These are phyloP conservation scores for Lathyrus tuberosus DNA, from an alignment of 306 rosid genomes.

Conservation along the genomic window DNA sequence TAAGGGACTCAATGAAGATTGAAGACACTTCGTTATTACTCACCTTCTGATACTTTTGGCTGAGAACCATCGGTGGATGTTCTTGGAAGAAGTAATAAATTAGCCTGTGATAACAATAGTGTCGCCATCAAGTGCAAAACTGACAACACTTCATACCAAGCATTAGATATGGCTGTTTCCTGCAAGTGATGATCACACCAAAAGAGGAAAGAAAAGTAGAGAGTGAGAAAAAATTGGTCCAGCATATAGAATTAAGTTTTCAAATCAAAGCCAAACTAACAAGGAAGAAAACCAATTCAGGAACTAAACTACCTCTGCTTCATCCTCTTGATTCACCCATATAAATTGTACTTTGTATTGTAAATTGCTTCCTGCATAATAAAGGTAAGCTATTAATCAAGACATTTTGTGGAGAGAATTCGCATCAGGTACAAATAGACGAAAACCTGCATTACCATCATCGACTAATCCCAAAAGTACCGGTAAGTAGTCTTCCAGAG, in stretches of 20 bases:
- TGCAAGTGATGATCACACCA: slow-evolving; percentile 45
- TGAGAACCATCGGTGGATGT: slow-evolving; percentile 75
- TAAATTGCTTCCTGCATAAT: slow-evolving; percentile 79
- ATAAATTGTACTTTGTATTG: slow-evolving; percentile 85
- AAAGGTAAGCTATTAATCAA: slow-evolving; percentile 44
- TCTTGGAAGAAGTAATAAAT: slow-evolving; percentile 91
- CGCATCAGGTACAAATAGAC: slow-evolving; percentile 30
- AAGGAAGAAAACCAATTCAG: neutral
- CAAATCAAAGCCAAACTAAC: neutral
- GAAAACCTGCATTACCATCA: slow-evolving; percentile 62
- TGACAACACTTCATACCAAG: slow-evolving; percentile 96
- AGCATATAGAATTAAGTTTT: slow-evolving; percentile 27
- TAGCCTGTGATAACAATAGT: slow-evolving; percentile 82
- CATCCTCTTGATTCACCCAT: slow-evolving; percentile 96
- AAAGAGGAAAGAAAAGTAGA: neutral
- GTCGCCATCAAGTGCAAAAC: slow-evolving; percentile 90
- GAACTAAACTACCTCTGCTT: slow-evolving; percentile 63
- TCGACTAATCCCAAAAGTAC: slow-evolving; percentile 90
- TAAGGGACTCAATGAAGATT: slow-evolving; percentile 36
- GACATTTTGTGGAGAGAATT: slow-evolving; percentile 28
- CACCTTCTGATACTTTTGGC: slow-evolving; percentile 91
- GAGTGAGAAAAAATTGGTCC: slow-evolving; percentile 1
- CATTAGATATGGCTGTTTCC: slow-evolving; percentile 83
- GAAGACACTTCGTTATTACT: slow-evolving; percentile 27
- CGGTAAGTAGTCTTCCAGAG: slow-evolving; percentile 92